phyloP scores from a whole-genome alignment of 2,329 filamentous ascomycete genomes.

The Pleoardoris graminearum region DNA sequence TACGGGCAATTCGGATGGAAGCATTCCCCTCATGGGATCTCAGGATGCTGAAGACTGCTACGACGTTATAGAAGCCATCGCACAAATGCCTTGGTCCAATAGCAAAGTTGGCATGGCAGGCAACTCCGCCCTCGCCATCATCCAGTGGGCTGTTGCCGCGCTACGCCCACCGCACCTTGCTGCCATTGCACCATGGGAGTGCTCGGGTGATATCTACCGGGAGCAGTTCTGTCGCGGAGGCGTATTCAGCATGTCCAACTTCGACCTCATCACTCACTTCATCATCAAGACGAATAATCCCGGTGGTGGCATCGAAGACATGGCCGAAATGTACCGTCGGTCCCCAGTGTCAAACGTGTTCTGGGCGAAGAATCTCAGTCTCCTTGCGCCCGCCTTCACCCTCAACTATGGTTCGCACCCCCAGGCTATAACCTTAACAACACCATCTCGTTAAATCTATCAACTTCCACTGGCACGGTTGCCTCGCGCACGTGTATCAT shows the following conservation, averaged over 20 bases:
- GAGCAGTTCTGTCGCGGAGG: constrained; percentile 52
- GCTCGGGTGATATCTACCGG: constrained; percentile 52
- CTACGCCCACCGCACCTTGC: constrained; percentile 48
- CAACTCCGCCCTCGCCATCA: constrained; percentile 50
- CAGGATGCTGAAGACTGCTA: constrained; percentile 54
- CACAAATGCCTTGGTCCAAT: constrained; percentile 51
- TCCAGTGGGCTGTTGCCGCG: constrained; percentile 51
- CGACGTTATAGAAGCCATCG: constrained; percentile 51
- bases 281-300: no score
- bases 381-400: no score
- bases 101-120: constrained; percentile 51
- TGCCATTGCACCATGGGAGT: constrained; percentile 55
- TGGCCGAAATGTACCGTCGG: constrained; percentile 48
- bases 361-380: no score
- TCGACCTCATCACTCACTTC: no score
- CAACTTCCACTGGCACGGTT: no score
- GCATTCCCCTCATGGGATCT: constrained; percentile 45
- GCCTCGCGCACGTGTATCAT: no score
- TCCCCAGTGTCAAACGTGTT: constrained; percentile 32
- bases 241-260: constrained; percentile 40
- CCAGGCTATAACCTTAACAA: no score
- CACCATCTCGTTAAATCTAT: no score
- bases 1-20: constrained; percentile 40
- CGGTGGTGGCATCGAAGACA: constrained; percentile 48
- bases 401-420: no score